phyloP scores from a whole-genome alignment of 2,329 filamentous ascomycete genomes.

The Botryosphaeria agaves region DNA sequence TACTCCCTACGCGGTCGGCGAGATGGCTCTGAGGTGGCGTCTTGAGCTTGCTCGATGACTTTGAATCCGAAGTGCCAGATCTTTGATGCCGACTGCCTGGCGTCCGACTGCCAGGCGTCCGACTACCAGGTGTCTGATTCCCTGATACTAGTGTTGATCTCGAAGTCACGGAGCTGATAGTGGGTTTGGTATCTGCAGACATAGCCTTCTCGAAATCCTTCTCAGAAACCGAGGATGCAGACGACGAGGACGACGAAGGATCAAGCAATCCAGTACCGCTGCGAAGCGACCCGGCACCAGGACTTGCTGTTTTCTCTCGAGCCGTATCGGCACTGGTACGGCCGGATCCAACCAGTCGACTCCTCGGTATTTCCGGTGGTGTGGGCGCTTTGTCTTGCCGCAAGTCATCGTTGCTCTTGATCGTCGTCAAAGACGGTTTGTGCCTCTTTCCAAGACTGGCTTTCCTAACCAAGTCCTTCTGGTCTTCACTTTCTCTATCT shows the following conservation, averaged over 20 bases:
- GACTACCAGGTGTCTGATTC: no score
- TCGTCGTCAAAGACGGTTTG: conserved; percentile 29
- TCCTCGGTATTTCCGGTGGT: no score
- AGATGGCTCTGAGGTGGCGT: conserved; percentile 13
- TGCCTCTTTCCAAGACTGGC: conserved; percentile 30
- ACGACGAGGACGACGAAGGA: conserved; percentile 11
- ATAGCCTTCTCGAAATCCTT: conserved; percentile 8
- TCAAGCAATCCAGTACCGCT: conserved; percentile 18
- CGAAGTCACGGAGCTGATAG: no score
- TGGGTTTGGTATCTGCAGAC: conserved; percentile 3
- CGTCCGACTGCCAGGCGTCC: conserved; percentile 10
- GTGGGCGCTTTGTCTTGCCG: conserved; percentile 2
- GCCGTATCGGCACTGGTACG: no score
- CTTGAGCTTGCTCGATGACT: conserved; percentile 14
- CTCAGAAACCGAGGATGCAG: conserved; percentile 15
- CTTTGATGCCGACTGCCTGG: no score
- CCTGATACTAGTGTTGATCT: no score
- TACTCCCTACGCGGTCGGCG: conserved; percentile 23
- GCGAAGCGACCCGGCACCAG: conserved; percentile 10
- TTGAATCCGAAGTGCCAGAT: conserved; percentile 13
- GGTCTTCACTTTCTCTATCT: conserved; percentile 16
- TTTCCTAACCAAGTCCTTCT: conserved; percentile 24
- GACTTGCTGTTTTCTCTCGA: no score
- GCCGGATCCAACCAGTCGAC: no score
- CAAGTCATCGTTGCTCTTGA: conserved; percentile 23